Evolutionary conservation across 2,329 filamentous ascomycete species (phyloP).

Genomic region (Fusarium subglutinans): DNA sequence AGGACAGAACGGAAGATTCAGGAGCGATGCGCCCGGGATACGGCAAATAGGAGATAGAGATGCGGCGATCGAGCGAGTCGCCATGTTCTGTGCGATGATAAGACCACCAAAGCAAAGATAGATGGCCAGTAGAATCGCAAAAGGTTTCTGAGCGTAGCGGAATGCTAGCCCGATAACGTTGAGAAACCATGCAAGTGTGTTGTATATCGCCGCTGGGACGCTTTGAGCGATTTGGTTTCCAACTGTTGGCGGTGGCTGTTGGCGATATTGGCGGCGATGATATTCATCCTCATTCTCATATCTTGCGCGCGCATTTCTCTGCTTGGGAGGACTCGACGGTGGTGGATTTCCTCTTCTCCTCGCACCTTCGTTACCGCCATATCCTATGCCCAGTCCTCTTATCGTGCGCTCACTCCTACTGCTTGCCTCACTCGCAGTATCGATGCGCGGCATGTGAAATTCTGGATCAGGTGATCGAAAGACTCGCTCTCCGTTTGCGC

Average conservation of each 20-base stretch:
- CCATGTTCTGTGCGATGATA: constrained; percentile 68
- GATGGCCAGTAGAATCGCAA: constrained; percentile 68
- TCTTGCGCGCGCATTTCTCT: constrained; percentile 28
- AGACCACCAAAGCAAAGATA: constrained; percentile 68
- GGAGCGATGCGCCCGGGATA: constrained; percentile 69
- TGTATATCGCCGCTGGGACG: constrained; percentile 51
- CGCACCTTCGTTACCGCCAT: constrained; percentile 36
- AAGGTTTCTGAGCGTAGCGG: constrained; percentile 69
- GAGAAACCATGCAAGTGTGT: constrained; percentile 58
- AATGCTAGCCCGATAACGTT: constrained; percentile 69
- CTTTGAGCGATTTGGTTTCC: constrained; percentile 48
- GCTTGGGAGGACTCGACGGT: constrained; percentile 40
- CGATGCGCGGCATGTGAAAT: constrained; percentile 63
- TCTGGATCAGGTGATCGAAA: constrained; percentile 58
- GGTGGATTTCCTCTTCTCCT: constrained; percentile 40
- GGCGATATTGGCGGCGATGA: constrained; percentile 13
- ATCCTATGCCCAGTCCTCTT: constrained; percentile 39
- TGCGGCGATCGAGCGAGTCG: constrained; percentile 67
- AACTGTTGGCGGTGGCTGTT: constrained; percentile 30
- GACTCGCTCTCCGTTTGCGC: constrained; percentile 25
- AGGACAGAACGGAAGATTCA: constrained; percentile 73
- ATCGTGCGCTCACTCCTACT: constrained; percentile 49
- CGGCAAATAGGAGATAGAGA: constrained; percentile 76
- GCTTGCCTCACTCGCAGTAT: constrained; percentile 50
- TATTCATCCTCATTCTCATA: constrained; percentile 30